A percentile compares a stretch with the other conserved stretches of the same genome.
phyloP scores from a whole-genome alignment of 139 green algal species.

The Tetraselmis striata region DNA sequence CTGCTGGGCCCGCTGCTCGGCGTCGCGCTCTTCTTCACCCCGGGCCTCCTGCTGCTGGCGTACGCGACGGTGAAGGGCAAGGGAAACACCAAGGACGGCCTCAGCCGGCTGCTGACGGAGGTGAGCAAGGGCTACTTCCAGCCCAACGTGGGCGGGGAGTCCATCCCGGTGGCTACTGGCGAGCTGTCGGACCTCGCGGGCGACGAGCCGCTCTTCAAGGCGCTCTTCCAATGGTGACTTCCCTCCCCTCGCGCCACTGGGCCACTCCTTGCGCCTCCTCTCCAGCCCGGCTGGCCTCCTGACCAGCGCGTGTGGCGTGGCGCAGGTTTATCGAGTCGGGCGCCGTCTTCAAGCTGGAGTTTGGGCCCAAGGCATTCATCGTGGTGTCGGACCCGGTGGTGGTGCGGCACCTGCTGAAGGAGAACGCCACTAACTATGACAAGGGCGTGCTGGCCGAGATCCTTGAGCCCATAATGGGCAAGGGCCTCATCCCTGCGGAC shows the following conservation, averaged over 20 bases:
- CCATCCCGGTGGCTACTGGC: slow-evolving; percentile 75
- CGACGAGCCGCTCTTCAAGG: slow-evolving; percentile 87
- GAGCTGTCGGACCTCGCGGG: slow-evolving; percentile 84
- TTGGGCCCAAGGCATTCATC: slow-evolving; percentile 97
- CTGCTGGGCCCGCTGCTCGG: slow-evolving; percentile 11
- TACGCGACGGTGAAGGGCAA: slow-evolving; percentile 72
- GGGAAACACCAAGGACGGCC: slow-evolving; percentile 76
- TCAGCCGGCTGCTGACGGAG: slow-evolving; percentile 70
- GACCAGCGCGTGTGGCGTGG: too few species aligned
- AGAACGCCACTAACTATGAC: slow-evolving; percentile 91
- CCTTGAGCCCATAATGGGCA: slow-evolving; percentile 99
- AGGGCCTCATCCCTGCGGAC: slow-evolving; percentile 93
- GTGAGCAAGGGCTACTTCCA: slow-evolving; percentile 75
- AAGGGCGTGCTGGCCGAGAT: slow-evolving; percentile 98
- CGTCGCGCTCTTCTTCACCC: slow-evolving; percentile 69
- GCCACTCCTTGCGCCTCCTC: background rate
- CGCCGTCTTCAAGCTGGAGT: slow-evolving; percentile 93
- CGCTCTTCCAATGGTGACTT: slow-evolving; percentile 88
- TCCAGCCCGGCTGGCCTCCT: too few species aligned
- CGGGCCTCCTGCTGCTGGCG: slow-evolving; percentile 37
- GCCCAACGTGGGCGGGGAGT: slow-evolving; percentile 77
- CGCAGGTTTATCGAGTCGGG: slow-evolving; percentile 83
- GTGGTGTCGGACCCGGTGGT: slow-evolving; percentile 95
- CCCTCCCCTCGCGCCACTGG: background rate
- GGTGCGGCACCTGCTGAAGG: slow-evolving; percentile 83